A percentile compares a stretch with the other conserved stretches of the same genome.
These are phyloP conservation scores for Hypericum androsaemum DNA, from an alignment of 345 rosid species.

Conservation along the genomic window DNA sequence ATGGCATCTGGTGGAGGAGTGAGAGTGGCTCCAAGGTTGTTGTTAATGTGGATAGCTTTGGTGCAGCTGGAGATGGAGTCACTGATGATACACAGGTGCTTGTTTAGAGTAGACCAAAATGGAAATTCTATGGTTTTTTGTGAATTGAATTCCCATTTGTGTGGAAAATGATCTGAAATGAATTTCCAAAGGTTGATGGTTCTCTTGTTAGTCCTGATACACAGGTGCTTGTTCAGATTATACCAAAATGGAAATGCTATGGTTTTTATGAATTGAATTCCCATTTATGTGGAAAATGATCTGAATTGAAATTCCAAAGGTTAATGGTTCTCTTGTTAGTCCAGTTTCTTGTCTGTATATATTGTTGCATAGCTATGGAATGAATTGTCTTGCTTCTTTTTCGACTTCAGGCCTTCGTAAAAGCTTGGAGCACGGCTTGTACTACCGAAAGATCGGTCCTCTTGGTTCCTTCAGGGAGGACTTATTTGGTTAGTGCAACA, in stretches of 20 bases:
- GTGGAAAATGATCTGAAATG: not conserved
- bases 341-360: not conserved
- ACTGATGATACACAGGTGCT: conserved; percentile 29
- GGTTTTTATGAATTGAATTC: not conserved
- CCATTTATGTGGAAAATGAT: not conserved
- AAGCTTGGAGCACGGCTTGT: conserved; percentile 77
- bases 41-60: conserved; percentile 24
- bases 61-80: conserved; percentile 30
- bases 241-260: too few species aligned
- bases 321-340: not conserved
- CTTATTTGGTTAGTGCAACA: conserved; percentile 70
- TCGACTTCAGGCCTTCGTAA: conserved; percentile 47
- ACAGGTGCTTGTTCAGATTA: too few species aligned
- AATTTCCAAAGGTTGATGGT: not conserved
- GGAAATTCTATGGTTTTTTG: not conserved
- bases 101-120: too few species aligned
- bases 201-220: conserved; percentile 13
- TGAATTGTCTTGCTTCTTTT: not conserved
- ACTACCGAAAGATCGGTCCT: conserved; percentile 53
- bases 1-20: conserved; percentile 39
- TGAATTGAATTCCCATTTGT: not conserved
- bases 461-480: conserved; percentile 63
- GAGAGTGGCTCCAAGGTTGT: conserved; percentile 22
- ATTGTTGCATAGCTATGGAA: not conserved
- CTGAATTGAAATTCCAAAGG: not conserved